These are phyloP conservation scores for Wallemia hederae DNA, from an alignment of 1,284 basidiomycete species.

Conservation along the genomic window DNA sequence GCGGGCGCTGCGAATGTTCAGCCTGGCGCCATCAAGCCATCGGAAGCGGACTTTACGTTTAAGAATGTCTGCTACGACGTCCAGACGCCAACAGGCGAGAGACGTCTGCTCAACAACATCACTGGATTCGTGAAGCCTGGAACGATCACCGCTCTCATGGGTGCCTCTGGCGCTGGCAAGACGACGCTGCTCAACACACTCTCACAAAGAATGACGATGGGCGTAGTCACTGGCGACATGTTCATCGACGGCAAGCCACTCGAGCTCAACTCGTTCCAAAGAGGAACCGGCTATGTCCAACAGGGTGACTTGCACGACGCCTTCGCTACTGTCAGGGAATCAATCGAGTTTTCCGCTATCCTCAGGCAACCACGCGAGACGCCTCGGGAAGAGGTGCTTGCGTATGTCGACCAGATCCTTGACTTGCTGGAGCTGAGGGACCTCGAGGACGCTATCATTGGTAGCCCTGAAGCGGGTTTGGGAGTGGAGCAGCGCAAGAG, in stretches of 20 bases:
- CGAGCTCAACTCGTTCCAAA: slow-evolving; percentile 21
- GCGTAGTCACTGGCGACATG: slow-evolving; percentile 15
- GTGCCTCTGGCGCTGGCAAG: slow-evolving; percentile 85
- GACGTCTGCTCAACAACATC: slow-evolving; percentile 44
- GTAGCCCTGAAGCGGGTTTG: slow-evolving; percentile 22
- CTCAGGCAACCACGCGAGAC: slow-evolving; percentile 24
- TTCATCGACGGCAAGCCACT: slow-evolving; percentile 20
- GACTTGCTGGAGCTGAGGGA: slow-evolving; percentile 19
- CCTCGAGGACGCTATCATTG: slow-evolving; percentile 18
- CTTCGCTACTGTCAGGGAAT: slow-evolving; percentile 34
- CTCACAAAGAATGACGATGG: background rate
- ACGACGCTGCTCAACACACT: slow-evolving; percentile 25
- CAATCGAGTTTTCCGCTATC: slow-evolving; percentile 27
- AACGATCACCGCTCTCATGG: slow-evolving; percentile 78
- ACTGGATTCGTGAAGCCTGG: slow-evolving; percentile 59
- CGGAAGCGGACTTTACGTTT: background rate
- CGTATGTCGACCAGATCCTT: slow-evolving; percentile 24
- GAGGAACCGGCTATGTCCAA: slow-evolving; percentile 21
- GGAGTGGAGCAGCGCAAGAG: slow-evolving; percentile 26
- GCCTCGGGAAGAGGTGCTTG: slow-evolving; percentile 20
- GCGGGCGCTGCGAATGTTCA: background rate
- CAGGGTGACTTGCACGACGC: slow-evolving; percentile 31
- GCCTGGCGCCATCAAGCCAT: background rate
- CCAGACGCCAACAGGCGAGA: slow-evolving; percentile 12
- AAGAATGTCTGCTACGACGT: background rate